Percentiles rank a stretch among this genome's conserved stretches.
phyloP scores from a whole-genome alignment of 352 stramenopile genomes.

The Halophytophthora batemanensis region DNA sequence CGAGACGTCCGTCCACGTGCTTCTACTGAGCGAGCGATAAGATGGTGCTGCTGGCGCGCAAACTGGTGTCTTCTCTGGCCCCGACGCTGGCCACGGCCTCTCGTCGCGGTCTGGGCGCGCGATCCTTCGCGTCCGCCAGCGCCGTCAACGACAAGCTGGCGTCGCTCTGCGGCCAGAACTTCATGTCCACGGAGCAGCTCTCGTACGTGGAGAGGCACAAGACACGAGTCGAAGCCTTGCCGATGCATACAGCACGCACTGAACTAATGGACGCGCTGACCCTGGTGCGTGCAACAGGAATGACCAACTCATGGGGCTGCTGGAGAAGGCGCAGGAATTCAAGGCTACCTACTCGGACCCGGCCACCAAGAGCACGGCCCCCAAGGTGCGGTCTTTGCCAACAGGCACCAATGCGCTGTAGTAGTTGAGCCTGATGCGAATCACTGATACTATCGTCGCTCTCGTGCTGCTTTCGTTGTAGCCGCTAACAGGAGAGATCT shows the following conservation, averaged over 20 bases:
- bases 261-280: neutral
- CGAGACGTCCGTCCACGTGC: no score
- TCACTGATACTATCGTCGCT: neutral
- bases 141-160: slow-evolving; percentile 30
- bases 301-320: slow-evolving; percentile 50
- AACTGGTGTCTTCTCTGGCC: neutral
- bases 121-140: slow-evolving; percentile 16
- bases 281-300: slow-evolving; percentile 10
- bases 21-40: no score
- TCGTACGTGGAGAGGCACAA: slow-evolving; percentile 17
- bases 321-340: slow-evolving; percentile 66
- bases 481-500: slow-evolving; percentile 68
- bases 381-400: slow-evolving; percentile 23
- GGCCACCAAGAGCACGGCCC: slow-evolving; percentile 44
- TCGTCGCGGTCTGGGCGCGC: neutral
- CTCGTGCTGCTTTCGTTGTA: slow-evolving; percentile 5
- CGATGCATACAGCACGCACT: neutral
- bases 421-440: no score
- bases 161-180: slow-evolving; percentile 61
- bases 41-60: slow-evolving; percentile 16
- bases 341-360: slow-evolving; percentile 64
- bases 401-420: no score
- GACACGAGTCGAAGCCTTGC: neutral
- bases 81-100: neutral
- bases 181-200: slow-evolving; percentile 71